These are phyloP conservation scores for Termitomyces sp. DNA, from an alignment of 768 basidiomycete genomes.

Conservation along the genomic window DNA sequence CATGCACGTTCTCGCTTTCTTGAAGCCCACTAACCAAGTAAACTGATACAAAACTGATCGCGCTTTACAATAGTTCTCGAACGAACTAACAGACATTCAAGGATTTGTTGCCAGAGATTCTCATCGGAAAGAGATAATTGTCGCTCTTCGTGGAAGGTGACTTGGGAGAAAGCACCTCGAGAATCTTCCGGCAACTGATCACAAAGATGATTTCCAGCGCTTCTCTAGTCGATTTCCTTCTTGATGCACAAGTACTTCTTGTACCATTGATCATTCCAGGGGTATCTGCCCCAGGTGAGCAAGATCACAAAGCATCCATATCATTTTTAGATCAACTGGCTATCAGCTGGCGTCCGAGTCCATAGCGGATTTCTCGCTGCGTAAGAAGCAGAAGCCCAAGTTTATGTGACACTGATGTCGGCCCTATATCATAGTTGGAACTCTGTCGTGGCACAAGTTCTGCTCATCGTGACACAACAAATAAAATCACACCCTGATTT, in stretches of 20 bases:
- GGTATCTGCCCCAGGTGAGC: constrained; percentile 33
- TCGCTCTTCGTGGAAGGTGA: constrained; percentile 47
- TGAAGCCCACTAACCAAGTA: not conserved
- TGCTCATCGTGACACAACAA: constrained; percentile 2
- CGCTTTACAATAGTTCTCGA: constrained; percentile 29
- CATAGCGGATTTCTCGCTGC: constrained; percentile 47
- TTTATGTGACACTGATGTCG: not conserved
- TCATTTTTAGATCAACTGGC: not conserved
- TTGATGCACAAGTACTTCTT: constrained; percentile 36
- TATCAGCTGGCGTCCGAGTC: constrained; percentile 32
- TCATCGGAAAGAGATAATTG: constrained; percentile 37
- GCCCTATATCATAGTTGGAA: constrained; percentile 39
- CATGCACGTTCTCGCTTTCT: constrained; percentile 17
- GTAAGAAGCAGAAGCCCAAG: constrained; percentile 21
- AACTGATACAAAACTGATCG: not conserved
- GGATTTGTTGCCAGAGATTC: constrained; percentile 49
- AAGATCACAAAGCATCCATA: not conserved
- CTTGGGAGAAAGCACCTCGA: not conserved
- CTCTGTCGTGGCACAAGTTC: constrained; percentile 19
- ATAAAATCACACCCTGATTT: not conserved
- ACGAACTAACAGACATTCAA: constrained; percentile 35
- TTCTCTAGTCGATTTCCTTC: constrained; percentile 34
- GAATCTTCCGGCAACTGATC: not conserved
- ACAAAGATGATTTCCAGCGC: constrained; percentile 20
- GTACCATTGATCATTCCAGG: constrained; percentile 41